phyloP scores from a whole-genome alignment of 495 filamentous ascomycete species.

The Penicillium daleae region DNA sequence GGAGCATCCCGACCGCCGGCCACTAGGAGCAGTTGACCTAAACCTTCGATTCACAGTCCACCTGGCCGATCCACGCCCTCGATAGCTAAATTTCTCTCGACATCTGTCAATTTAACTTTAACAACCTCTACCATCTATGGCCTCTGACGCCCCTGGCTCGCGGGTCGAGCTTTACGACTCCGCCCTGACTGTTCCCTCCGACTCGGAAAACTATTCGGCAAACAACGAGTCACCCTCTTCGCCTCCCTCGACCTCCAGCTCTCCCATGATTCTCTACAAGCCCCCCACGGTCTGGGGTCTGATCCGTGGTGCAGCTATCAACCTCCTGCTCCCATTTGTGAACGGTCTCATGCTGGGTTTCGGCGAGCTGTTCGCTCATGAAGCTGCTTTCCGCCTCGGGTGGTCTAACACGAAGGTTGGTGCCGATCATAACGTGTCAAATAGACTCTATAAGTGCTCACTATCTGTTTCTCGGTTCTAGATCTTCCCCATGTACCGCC shows the following conservation, averaged over 20 bases:
- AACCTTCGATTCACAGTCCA: not conserved
- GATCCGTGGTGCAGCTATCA: constrained; percentile 88
- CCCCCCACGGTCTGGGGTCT: constrained; percentile 86
- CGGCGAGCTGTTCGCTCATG: constrained; percentile 94
- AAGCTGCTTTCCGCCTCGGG: constrained; percentile 87
- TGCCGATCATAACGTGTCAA: constrained; percentile 27
- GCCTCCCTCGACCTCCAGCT: constrained; percentile 66
- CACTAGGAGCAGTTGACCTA: not conserved
- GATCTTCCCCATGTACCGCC: constrained; percentile 68
- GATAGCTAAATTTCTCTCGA: not conserved
- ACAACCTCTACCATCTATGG: constrained; percentile 34
- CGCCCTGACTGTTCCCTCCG: constrained; percentile 81
- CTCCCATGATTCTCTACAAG: constrained; percentile 84
- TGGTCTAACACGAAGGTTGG: constrained; percentile 90
- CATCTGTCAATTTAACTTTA: not conserved
- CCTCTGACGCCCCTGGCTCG: constrained; percentile 51
- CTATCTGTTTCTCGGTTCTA: constrained; percentile 26
- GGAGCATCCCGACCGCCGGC: constrained; percentile 13
- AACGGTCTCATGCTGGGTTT: constrained; percentile 99
- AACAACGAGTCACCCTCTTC: constrained; percentile 64
- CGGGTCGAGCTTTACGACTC: constrained; percentile 72
- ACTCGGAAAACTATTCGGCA: constrained; percentile 86
- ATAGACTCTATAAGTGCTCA: constrained; percentile 9
- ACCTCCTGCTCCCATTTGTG: constrained; percentile 90
- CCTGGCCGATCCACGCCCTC: not conserved